Base-by-base conservation (phyloP, 371 early-diverging fungal genomes). In the Rhizopus delemar region DNA sequence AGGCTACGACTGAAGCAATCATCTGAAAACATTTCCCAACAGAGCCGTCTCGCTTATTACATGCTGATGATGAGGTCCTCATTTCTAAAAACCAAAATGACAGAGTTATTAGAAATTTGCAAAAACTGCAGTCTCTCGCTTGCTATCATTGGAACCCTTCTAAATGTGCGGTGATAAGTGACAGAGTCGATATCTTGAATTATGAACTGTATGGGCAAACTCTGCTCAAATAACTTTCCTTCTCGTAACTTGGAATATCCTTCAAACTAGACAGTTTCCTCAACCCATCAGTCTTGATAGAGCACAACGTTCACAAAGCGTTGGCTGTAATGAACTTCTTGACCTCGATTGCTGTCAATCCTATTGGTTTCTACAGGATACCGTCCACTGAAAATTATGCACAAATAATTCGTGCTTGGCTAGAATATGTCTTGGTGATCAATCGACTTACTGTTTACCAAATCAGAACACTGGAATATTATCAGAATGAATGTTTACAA, bases 351-450 rank as follows among this genome's bases (percentile, higher is more conserved):
- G 49, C 36, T 8, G 51, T 51, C 7, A 32, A 34, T 16, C 33
- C 12, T 12, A 15, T 0, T 22, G 22, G 22, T 22, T 22, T 22
- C 22, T 22, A 22, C 22, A 5, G 51, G 51, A 9, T 51, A 34
- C 8, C 6, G 9, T 35, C 33, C 7, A 13, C 54, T 58, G 45
- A 48, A 16, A 16, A 53, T 2, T 58, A 53, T 41, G n/a, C 51
- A 5, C 57, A 56, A n/a, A 52, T 65, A 22, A 51, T 54, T 38
- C 55, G 65, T 8, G 38, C 65, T 1, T 33, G 59, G 34, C 29
- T 65, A 9, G 65, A 59, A 45, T 65, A 65, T 22, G 65, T 45
- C 33, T 51, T 65, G 11, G 65, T 56, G 31, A 60, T 60, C 34
- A 53, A 16, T 22, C 45, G 28, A 8, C 33, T 60, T 15, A 48